A percentile compares a stretch with the other conserved stretches of the same genome.
Conservation (phyloP, 352 stramenopile genomes). For the Phytophthora sojae region DNA sequence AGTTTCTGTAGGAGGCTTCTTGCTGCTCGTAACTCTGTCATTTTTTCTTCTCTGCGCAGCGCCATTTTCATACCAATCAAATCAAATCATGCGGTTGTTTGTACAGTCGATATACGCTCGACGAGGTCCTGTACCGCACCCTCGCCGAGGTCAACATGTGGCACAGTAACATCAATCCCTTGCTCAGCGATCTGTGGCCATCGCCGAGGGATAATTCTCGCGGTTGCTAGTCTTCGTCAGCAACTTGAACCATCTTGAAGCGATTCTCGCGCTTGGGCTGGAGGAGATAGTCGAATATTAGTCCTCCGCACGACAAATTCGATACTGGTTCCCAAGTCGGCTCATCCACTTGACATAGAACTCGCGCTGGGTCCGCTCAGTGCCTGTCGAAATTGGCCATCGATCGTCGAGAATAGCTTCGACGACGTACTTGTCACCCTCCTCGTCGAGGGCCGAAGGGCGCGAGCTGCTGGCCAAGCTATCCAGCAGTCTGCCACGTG, state of each 20-base stretch:
- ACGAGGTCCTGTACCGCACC: neutral
- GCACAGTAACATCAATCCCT: neutral
- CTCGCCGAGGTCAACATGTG: neutral
- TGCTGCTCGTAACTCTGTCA: no score
- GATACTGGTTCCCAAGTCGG: no score
- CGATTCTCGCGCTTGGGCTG: no score
- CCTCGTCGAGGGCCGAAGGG: no score
- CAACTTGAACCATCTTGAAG: neutral
- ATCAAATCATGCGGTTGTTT: no score
- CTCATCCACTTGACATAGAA: neutral
- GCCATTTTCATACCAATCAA: no score
- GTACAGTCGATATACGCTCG: neutral
- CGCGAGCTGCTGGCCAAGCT: no score
- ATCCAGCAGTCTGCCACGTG: no score
- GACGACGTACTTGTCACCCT: neutral
- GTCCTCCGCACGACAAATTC: no score
- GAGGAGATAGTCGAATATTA: no score
- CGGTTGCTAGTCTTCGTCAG: neutral
- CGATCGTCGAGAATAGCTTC: neutral
- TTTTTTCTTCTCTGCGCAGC: no score
- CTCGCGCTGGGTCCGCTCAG: neutral
- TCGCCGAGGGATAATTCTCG: neutral
- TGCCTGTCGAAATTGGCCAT: neutral
- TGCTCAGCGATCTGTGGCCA: neutral
- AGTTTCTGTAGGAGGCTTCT: no score